Base-by-base conservation (phyloP, 305 asterid genomes). In the Coffea humblotiana region DNA sequence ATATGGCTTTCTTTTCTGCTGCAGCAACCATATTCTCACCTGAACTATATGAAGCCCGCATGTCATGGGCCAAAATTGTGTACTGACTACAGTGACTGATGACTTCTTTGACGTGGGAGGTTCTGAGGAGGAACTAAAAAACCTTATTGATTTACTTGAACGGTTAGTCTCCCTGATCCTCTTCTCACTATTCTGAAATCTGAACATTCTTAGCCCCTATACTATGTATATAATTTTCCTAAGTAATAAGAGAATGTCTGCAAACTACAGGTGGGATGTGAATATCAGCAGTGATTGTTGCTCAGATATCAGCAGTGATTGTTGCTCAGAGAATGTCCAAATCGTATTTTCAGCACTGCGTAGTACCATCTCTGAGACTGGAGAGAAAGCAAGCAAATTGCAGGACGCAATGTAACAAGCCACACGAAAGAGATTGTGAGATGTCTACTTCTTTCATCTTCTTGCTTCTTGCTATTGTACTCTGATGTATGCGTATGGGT, bases 91-190 rank as follows among this genome's bases (percentile, higher is more conserved):
- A 29, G 96, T 95, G 82, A 90, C 94, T 0, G 98, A 95, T 80
- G 99, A 95, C 88, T 91, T 95, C 78, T 95, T 94, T 68, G 99
- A 95, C 60, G 83, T 88, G 63, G 98, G 96, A 74, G 98, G 97
- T 78, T 95, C 99, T 52, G 56, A 86, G 16, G 95, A 92, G 77
- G 99, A 94, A 85, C 78, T 94, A 43, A 84, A 84, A 74, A 84
- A 90, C 80, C 88, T 95, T 72, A 89, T 94, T 85, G 88, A 84
- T 78, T 83, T 93, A 83, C 83, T 94, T 80, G 85, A 91, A 87
- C 80, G 43, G 98, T 91, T 85, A 16, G 84, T 47, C 61, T 75
- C 27, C 52, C 21, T 60, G 27, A 74, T 54, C 71, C 56, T 16
- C 61, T 19, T 52, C 73, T 82, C 78, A 45, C 58, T 13, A 51